Base-by-base conservation (phyloP, 805 yeast genomes). In the Ogataea zsoltii region DNA sequence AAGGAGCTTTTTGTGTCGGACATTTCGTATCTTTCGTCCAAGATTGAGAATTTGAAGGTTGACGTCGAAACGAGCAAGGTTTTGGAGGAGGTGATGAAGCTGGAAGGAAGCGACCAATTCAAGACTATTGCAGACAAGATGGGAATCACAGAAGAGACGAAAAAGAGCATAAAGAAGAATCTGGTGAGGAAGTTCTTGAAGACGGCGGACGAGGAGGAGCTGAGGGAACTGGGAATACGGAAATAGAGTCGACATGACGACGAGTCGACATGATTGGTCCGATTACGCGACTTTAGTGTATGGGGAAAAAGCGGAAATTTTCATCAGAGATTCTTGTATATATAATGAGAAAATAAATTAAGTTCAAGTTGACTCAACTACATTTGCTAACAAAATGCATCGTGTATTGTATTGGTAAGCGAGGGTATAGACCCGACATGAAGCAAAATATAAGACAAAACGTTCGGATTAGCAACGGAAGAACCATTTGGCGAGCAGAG, bases 141-240 rank as follows among this genome's bases (percentile, higher is more conserved):
- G 41, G 72, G 75, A 10, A 53, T 64, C 26, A 63, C 42, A 9
- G 65, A 72, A 26, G 75, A 77, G 7, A 65, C 69, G 51, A 76
- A 78, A 60, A 70, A 69, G 41, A 74, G 74, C 62, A 79, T 83
- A 17, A 80, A 75, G 60, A 88, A 86, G 70, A 90, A 90, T 64
- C 66, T 88, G 37, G 65, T 87, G 55, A 76, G 89, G 61, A 87
- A 85, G 66, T 83, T 75, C 62, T 45, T 67, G 12, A 59, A 60
- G 18, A 47, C 45, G 16, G 47, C 65, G 3, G 48, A 67, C 7
- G 21, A 19, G n/a, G 62, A 55, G 12, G 66, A 63, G 44, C 55
- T 65, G 38, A 28, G 38, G 16, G 38, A 48, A 28, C 50, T 62
- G 44, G 66, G 68, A 28, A 49, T 62, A n/a, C n/a, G n/a, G n/a